Percentiles rank a stretch among this genome's conserved stretches.
Evolutionary conservation across 768 basidiomycete genomes (phyloP).

Genomic region (Pulveroboletus sp.): DNA sequence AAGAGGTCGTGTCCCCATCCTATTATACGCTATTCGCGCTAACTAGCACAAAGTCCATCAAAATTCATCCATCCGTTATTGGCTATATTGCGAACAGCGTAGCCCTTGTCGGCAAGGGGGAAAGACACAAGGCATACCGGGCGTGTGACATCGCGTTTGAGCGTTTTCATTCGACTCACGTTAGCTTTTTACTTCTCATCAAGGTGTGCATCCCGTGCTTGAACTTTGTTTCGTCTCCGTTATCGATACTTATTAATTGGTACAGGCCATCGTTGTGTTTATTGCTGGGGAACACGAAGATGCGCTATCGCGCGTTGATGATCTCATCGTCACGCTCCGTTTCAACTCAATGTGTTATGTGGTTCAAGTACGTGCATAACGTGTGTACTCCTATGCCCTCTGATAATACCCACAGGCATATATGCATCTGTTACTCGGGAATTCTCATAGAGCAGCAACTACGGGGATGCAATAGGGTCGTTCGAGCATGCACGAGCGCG

Average conservation of each 20-base stretch:
- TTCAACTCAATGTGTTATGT: background rate
- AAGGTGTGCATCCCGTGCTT: background rate
- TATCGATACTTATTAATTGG: too few species aligned
- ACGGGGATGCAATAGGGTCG: background rate
- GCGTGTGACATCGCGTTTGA: conserved; percentile 3
- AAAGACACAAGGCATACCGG: too few species aligned
- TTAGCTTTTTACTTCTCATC: background rate
- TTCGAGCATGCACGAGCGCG: background rate
- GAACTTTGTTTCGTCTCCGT: background rate
- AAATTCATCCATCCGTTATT: too few species aligned
- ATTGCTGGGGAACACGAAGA: background rate
- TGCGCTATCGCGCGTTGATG: background rate
- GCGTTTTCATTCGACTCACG: background rate
- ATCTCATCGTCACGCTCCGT: background rate
- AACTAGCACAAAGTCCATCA: too few species aligned
- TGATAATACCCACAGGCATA: background rate
- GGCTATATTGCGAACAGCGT: too few species aligned
- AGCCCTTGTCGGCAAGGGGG: too few species aligned
- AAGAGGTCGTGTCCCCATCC: too few species aligned
- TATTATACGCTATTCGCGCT: too few species aligned
- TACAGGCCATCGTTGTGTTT: conserved; percentile 1
- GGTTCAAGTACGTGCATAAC: conserved; percentile 1
- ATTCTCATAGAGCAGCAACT: background rate
- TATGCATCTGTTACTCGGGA: conserved; percentile 4
- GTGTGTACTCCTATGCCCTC: background rate